phyloP scores from a whole-genome alignment of 2,329 filamentous ascomycete species.

The Exophiala phaeomuriformis region DNA sequence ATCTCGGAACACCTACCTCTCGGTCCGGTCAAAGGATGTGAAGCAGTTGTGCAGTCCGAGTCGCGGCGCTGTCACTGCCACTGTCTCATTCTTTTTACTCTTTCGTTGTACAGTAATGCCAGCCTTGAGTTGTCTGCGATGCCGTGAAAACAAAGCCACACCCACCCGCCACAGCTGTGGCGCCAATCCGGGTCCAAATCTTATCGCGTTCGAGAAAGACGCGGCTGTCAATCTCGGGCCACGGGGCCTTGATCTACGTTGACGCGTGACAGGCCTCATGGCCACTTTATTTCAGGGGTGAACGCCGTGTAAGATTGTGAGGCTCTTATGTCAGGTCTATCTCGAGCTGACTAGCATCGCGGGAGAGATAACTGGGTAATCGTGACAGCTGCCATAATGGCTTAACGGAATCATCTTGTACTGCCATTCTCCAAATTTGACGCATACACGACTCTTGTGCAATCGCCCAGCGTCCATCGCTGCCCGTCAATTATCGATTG shows the following conservation, averaged over 20 bases:
- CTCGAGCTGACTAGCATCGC: background rate
- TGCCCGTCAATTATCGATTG: background rate
- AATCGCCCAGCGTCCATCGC: background rate
- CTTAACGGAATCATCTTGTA: background rate
- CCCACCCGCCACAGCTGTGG: background rate
- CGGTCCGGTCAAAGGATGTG: too few relatives aligned
- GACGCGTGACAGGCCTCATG: background rate
- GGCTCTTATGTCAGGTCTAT: background rate
- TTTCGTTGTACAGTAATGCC: too few relatives aligned
- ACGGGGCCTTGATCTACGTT: constrained; percentile 8
- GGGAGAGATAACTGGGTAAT: background rate
- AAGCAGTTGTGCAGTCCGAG: too few relatives aligned
- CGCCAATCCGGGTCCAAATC: background rate
- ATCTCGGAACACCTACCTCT: too few relatives aligned
- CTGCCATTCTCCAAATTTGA: background rate
- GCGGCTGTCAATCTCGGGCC: constrained; percentile 11
- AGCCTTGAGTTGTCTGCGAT: background rate
- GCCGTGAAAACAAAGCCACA: background rate
- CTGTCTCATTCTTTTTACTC: too few relatives aligned
- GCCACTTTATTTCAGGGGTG: background rate
- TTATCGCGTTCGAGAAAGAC: background rate
- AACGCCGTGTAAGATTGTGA: background rate
- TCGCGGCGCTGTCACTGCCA: too few relatives aligned
- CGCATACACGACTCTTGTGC: background rate
- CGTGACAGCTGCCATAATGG: background rate